phyloP scores from a whole-genome alignment of 140 eudicot genomes.

The Stevia rebaudiana region DNA sequence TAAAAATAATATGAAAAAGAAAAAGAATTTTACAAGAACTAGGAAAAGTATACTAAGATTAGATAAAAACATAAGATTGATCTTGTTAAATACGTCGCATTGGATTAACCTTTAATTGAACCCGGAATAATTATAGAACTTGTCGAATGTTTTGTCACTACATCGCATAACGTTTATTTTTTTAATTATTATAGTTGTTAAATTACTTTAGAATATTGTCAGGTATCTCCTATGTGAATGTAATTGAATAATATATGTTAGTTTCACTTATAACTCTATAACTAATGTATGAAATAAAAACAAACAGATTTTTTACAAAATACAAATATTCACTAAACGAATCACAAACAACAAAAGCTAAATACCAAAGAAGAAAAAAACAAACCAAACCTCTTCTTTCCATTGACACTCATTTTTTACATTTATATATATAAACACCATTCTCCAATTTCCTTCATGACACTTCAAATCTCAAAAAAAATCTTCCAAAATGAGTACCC shows the following conservation, averaged over 20 bases:
- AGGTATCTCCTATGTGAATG: too few species aligned
- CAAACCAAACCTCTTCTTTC: background rate
- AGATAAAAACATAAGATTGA: constrained; percentile 6
- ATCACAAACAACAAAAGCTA: constrained; percentile 25
- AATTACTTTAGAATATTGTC: too few species aligned
- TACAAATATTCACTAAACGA: background rate
- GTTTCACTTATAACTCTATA: too few species aligned
- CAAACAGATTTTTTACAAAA: background rate
- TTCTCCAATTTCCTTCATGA: background rate
- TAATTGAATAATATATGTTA: too few species aligned
- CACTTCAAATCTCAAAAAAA: background rate
- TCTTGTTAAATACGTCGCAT: background rate
- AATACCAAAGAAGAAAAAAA: constrained; percentile 1
- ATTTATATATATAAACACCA: constrained; percentile 17
- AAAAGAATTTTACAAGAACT: background rate
- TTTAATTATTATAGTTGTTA: background rate
- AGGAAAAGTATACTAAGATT: background rate
- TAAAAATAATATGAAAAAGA: background rate
- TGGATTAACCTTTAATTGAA: background rate
- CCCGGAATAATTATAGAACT: background rate
- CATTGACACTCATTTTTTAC: background rate
- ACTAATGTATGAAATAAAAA: too few species aligned
- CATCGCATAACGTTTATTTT: background rate
- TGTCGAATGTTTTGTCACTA: background rate
- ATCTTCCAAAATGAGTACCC: constrained; percentile 8